Percentiles rank a stretch among this genome's conserved stretches.
phyloP scores from a whole-genome alignment of 805 yeast genomes.

The Metschnikowia hibisci region DNA sequence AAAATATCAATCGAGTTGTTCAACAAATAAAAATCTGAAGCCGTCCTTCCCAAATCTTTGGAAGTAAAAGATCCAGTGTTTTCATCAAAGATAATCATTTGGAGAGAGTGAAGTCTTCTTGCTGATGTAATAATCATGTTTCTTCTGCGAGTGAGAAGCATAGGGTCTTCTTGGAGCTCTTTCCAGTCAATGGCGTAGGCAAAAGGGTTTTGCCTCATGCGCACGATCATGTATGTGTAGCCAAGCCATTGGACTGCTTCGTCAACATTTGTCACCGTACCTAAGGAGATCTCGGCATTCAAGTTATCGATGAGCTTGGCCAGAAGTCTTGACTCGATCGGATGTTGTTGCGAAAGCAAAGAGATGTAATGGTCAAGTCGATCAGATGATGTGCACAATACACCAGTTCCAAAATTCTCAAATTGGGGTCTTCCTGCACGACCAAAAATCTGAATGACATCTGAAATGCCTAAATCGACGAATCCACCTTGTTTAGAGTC shows the following conservation, averaged over 20 bases:
- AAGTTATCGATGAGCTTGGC: constrained; percentile 83
- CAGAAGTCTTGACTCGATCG: constrained; percentile 83
- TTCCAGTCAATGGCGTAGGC: constrained; percentile 89
- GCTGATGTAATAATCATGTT: constrained; percentile 80
- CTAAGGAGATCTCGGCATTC: constrained; percentile 94
- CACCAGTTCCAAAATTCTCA: constrained; percentile 89
- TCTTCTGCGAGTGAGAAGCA: constrained; percentile 66
- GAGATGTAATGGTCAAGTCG: constrained; percentile 84
- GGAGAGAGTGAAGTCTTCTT: constrained; percentile 73
- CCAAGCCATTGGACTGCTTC: constrained; percentile 99
- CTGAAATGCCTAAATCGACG: constrained; percentile 90
- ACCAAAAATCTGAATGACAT: constrained; percentile 96
- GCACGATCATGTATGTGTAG: constrained; percentile 86
- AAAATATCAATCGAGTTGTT: constrained; percentile 86
- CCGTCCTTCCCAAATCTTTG: constrained; percentile 89
- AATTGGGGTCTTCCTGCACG: constrained; percentile 99
- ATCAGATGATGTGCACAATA: constrained; percentile 79
- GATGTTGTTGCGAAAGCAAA: constrained; percentile 87
- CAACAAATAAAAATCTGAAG: constrained; percentile 87
- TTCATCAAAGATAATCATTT: constrained; percentile 93
- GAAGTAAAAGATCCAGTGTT: constrained; percentile 71
- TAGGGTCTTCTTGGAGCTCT: constrained; percentile 79
- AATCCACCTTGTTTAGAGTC: constrained; percentile 94
- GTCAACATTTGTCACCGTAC: constrained; percentile 89
- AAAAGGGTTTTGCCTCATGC: constrained; percentile 93